These are phyloP conservation scores for Sequoia sempervirens DNA, from an alignment of 75 land plant genomes.

Conservation along the genomic window DNA sequence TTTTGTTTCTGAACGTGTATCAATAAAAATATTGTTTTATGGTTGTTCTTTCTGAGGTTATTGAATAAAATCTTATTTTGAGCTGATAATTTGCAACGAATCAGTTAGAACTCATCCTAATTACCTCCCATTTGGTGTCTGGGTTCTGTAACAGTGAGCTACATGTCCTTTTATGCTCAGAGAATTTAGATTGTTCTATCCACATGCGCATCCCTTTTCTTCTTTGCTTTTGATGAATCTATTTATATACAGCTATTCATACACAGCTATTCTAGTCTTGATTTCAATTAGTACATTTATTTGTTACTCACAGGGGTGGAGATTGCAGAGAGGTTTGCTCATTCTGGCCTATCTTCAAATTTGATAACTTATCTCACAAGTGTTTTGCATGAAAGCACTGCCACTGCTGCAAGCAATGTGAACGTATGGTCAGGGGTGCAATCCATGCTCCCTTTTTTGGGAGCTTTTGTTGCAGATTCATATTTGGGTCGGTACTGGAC, in stretches of 20 bases:
- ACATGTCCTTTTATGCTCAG: no score
- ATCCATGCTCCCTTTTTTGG: conserved; percentile 33
- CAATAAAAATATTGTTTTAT: no score
- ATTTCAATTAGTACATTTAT: no score
- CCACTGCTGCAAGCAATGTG: conserved; percentile 41
- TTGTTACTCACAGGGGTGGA: conserved; percentile 27
- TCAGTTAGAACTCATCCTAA: no score
- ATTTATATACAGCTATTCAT: no score
- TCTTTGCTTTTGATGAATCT: not conserved
- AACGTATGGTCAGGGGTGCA: conserved; percentile 42
- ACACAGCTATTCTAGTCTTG: no score
- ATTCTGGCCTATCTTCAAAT: not conserved
- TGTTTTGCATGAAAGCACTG: conserved; percentile 35
- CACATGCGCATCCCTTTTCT: not conserved
- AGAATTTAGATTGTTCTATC: not conserved
- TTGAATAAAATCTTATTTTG: no score
- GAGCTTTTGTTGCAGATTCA: conserved; percentile 59
- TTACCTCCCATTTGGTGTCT: no score
- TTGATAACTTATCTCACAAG: not conserved
- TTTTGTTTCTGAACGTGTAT: no score
- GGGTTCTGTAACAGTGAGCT: no score
- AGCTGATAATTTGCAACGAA: no score
- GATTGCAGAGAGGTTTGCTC: not conserved
- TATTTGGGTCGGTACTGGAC: conserved; percentile 54
- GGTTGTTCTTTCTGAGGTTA: no score